These are phyloP conservation scores for Paramecium caudatum DNA, from an alignment of 73 alveolate genomes.

Conservation along the genomic window DNA sequence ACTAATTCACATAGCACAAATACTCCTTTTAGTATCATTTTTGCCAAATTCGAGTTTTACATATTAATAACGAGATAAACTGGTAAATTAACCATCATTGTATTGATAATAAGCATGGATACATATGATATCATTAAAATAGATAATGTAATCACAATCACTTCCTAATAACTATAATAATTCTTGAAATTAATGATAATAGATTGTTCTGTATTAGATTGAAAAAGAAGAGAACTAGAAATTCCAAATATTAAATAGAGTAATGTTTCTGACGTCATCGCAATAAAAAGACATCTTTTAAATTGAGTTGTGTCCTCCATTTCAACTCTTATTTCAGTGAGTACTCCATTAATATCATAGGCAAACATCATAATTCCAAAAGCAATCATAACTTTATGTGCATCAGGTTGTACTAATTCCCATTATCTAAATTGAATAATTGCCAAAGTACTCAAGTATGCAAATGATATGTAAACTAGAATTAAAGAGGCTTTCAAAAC, in stretches of 20 bases:
- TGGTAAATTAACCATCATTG: constrained; percentile 15
- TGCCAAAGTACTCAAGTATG: neutral
- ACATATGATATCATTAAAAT: neutral
- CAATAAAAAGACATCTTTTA: neutral
- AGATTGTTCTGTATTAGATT: neutral
- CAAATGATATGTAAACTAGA: neutral
- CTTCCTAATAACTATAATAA: neutral
- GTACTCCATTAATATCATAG: constrained; percentile 37
- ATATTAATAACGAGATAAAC: neutral
- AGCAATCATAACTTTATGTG: constrained; percentile 7
- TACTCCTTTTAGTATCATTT: neutral
- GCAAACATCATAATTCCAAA: constrained; percentile 49
- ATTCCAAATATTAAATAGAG: constrained; percentile 38
- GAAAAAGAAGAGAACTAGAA: neutral
- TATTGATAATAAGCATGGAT: neutral
- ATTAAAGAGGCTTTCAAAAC: neutral
- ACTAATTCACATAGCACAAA: constrained; percentile 22
- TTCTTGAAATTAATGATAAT: neutral
- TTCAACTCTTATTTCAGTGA: constrained; percentile 53
- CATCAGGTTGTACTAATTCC: neutral
- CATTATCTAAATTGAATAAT: neutral
- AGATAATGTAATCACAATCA: neutral
- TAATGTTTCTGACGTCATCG: constrained; percentile 35
- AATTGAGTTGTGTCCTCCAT: neutral
- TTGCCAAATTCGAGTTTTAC: neutral